Base-by-base conservation (phyloP, 2,329 filamentous ascomycete genomes). In the Simplicillium aogashimaense region DNA sequence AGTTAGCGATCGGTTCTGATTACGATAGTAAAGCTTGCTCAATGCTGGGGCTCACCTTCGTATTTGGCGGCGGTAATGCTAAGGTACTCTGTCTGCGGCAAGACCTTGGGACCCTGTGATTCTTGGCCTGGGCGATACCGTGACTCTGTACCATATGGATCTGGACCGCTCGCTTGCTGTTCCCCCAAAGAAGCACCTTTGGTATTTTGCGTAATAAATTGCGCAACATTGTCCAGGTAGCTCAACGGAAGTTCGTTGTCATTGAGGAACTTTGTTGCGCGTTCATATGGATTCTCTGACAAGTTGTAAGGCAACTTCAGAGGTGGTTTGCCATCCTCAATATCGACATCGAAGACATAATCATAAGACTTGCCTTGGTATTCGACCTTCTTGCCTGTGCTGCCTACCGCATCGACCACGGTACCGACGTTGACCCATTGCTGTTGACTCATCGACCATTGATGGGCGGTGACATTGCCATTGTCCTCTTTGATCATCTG, bases 281-380 rank as follows among this genome's bases (percentile, higher is more conserved):
- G 82, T 51, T 95, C 86, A 58, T 94, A 97, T 0, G 88, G 86
- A 50, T 95, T 95, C 56, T 95, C 83, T 1, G 84, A 87, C 11
- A 90, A 72, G 57, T 97, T 95, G 63, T 85, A 97, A 0, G 90
- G 88, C n/a, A 97, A 71, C 60, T 95, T 95, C 35, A 97, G 69
- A 1, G 90, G 79, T 11, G 90, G 89, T 54, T 94, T 90, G 39
- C 88, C 90, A 53, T 95, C 90, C 57, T 95, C 86, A 46, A 95
- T 94, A 52, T 95, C 89, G 18, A 95, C 89, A 54, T 95, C 89
- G 50, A 97, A 97, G 8, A 98, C 89, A 53, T 83, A 95, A 56
- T 98, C 92, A 58, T 94, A 98, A 45, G 90, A 85, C 55, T 94
- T 78, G 28, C 90, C 90, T 2, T 85, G 70, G 55, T 90, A 83